A percentile compares a stretch with the other conserved stretches of the same genome.
Conservation (phyloP, 495 filamentous ascomycete genomes). For the Penicillium coprophilum region DNA sequence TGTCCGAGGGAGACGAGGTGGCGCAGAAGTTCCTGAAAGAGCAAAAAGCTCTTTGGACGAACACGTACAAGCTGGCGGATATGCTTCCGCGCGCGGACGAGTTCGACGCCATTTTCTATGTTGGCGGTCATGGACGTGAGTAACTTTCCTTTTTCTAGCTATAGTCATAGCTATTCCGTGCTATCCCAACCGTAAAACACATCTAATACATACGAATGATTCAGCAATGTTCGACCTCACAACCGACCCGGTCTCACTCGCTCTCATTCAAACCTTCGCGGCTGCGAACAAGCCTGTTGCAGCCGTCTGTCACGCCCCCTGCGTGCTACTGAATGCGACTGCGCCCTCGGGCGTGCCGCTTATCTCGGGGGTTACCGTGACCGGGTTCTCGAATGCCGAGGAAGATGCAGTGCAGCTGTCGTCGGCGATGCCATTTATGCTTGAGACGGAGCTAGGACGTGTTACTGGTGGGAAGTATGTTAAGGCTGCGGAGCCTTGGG, state of each 20-base stretch:
- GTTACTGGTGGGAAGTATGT: conserved; percentile 54
- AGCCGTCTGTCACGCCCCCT: conserved; percentile 70
- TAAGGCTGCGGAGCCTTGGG: conserved; percentile 60
- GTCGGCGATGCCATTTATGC: conserved; percentile 58
- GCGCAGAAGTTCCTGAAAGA: conserved; percentile 53
- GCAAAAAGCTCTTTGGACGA: conserved; percentile 58
- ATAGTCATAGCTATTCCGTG: neutral
- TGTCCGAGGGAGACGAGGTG: conserved; percentile 54
- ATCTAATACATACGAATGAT: neutral
- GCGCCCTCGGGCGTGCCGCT: conserved; percentile 50
- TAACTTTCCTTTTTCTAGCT: conserved; percentile 7
- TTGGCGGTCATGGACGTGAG: conserved; percentile 75
- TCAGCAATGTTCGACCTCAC: conserved; percentile 72
- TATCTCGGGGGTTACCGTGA: conserved; percentile 57
- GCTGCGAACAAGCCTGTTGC: conserved; percentile 59
- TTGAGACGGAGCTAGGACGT: conserved; percentile 58
- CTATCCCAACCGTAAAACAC: no score
- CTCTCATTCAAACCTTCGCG: conserved; percentile 61
- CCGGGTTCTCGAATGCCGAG: conserved; percentile 68
- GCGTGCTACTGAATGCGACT: conserved; percentile 59
- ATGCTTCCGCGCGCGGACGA: conserved; percentile 55
- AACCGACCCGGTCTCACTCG: conserved; percentile 48
- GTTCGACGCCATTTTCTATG: conserved; percentile 70
- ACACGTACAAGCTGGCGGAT: conserved; percentile 53
- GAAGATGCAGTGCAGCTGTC: conserved; percentile 55